These are phyloP conservation scores for Ogataea neopini DNA, from an alignment of 805 yeast genomes.

Conservation along the genomic window DNA sequence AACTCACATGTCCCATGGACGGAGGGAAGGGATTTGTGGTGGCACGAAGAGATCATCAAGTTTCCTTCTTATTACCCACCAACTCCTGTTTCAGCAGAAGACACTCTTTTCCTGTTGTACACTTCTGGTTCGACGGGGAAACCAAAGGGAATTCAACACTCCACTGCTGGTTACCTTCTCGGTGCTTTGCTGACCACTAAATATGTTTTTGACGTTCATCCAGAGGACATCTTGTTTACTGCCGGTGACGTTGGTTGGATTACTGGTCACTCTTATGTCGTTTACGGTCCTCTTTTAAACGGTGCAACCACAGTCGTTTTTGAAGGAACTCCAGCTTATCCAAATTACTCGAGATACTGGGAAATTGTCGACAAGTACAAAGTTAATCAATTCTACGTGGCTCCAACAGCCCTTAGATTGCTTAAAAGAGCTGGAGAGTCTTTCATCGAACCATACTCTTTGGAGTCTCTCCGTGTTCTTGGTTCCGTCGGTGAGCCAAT, in stretches of 20 bases:
- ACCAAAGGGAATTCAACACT: conserved; percentile 84
- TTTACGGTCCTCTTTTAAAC: conserved; percentile 74
- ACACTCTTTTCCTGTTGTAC: conserved; percentile 76
- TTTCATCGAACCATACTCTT: conserved; percentile 59
- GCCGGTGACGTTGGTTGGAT: conserved; percentile 95
- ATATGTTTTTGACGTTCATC: conserved; percentile 75
- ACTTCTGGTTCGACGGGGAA: conserved; percentile 89
- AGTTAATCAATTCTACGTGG: conserved; percentile 80
- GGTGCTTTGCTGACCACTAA: conserved; percentile 74
- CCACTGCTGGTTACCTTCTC: conserved; percentile 77
- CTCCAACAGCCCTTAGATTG: conserved; percentile 80
- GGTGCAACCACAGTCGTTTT: conserved; percentile 81
- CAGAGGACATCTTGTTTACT: conserved; percentile 73
- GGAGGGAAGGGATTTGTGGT: conserved; percentile 68
- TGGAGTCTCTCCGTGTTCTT: conserved; percentile 63
- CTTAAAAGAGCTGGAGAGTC: conserved; percentile 73
- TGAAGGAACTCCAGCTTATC: conserved; percentile 88
- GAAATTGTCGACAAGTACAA: conserved; percentile 68
- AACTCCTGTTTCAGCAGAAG: conserved; percentile 74
- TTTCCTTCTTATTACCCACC: conserved; percentile 73
- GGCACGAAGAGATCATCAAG: conserved; percentile 70
- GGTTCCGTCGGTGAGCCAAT: conserved; percentile 90
- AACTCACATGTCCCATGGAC: conserved; percentile 50
- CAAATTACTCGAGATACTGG: conserved; percentile 80
- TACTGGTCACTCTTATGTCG: conserved; percentile 83